Evolutionary conservation across 371 early-diverging fungal genomes (phyloP).

Genomic region (Aphelidium insulamus): DNA sequence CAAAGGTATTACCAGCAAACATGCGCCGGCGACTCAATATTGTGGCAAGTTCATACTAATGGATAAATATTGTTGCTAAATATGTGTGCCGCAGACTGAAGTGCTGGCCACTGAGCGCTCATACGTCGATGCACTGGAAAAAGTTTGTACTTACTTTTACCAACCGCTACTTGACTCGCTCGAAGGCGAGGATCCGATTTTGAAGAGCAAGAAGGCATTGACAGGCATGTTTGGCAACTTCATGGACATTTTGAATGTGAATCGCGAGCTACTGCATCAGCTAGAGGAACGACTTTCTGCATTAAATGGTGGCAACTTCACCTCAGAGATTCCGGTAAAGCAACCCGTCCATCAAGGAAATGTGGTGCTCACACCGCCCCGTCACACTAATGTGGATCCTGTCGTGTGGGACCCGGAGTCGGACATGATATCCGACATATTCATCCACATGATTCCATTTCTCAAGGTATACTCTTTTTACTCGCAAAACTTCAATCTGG

Average conservation of each 20-base stretch:
- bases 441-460: slow-evolving; percentile 15
- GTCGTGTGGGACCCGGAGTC: slow-evolving; percentile 20
- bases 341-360: background rate
- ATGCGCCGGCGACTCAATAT: too few relatives aligned
- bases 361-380: slow-evolving; percentile 1
- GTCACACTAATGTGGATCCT: slow-evolving; percentile 3
- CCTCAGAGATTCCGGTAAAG: slow-evolving; percentile 2
- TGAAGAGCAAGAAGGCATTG: slow-evolving; percentile 18
- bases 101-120: slow-evolving; percentile 52
- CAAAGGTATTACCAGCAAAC: too few relatives aligned
- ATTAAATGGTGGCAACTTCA: slow-evolving; percentile 2
- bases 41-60: too few relatives aligned
- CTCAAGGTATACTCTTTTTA: slow-evolving; percentile 45
- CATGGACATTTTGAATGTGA: slow-evolving; percentile 35
- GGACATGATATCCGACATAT: slow-evolving; percentile 1
- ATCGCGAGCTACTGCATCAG: slow-evolving; percentile 33
- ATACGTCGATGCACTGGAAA: slow-evolving; percentile 39
- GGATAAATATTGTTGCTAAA: too few relatives aligned
- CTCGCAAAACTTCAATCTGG: slow-evolving; percentile 46
- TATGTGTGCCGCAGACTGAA: too few relatives aligned
- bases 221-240: slow-evolving; percentile 39
- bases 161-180: slow-evolving; percentile 1
- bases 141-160: slow-evolving; percentile 12
- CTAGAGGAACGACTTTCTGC: slow-evolving; percentile 17
- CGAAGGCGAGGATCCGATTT: slow-evolving; percentile 1